A percentile compares a stretch with the other conserved stretches of the same genome.
phyloP scores from a whole-genome alignment of 495 filamentous ascomycete genomes.

The Tuber magnatum region DNA sequence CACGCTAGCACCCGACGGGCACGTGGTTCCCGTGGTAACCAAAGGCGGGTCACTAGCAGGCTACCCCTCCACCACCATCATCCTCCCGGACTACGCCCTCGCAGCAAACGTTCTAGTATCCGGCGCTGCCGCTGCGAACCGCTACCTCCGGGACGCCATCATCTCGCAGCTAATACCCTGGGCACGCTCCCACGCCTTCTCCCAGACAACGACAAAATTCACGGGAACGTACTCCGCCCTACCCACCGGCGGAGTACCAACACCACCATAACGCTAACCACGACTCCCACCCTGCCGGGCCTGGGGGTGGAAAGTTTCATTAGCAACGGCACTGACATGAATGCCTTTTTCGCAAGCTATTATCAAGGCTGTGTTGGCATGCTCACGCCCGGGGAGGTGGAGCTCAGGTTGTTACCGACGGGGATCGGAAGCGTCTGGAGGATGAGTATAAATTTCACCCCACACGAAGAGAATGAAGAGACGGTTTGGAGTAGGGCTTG shows the following conservation, averaged over 20 bases:
- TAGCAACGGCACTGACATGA: slow-evolving; percentile 20
- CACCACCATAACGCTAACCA: background rate
- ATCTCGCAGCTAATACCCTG: background rate
- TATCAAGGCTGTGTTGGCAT: background rate
- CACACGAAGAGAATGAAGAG: slow-evolving; percentile 12
- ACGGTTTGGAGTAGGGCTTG: slow-evolving; percentile 7
- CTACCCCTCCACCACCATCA: background rate
- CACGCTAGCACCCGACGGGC: background rate
- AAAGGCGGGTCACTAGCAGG: background rate
- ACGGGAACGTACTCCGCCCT: background rate
- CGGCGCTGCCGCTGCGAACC: background rate
- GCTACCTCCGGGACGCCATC: background rate
- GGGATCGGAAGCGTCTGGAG: slow-evolving; percentile 20
- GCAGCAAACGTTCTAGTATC: slow-evolving; percentile 3
- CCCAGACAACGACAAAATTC: background rate
- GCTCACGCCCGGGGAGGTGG: background rate
- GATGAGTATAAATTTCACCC: slow-evolving; percentile 13
- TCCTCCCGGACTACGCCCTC: slow-evolving; percentile 2
- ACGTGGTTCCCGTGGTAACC: background rate
- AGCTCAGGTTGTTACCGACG: slow-evolving; percentile 21
- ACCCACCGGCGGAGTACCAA: background rate
- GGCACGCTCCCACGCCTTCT: background rate
- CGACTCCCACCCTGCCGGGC: background rate
- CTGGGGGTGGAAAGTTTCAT: slow-evolving; percentile 11
- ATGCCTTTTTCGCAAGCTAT: background rate